phyloP scores from a whole-genome alignment of 2,329 filamentous ascomycete species.

The Fusarium pseudograminearum region DNA sequence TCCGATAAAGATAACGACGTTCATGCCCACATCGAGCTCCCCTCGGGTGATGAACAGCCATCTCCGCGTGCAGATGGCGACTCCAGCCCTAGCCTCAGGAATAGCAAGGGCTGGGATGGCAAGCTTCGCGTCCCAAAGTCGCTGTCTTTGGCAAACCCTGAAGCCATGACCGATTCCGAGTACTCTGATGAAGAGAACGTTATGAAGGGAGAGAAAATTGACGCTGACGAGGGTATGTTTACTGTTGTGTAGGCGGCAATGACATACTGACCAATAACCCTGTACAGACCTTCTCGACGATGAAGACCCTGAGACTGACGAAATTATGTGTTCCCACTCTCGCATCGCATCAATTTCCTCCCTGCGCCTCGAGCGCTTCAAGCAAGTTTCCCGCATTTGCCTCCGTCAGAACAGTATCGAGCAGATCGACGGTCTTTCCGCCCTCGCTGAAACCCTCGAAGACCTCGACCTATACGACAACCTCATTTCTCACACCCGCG shows the following conservation, averaged over 20 bases:
- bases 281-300: slow-evolving; percentile 69
- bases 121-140: slow-evolving; percentile 79
- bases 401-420: slow-evolving; percentile 93
- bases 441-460: slow-evolving; percentile 73
- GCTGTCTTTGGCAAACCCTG: slow-evolving; percentile 76
- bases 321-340: slow-evolving; percentile 91
- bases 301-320: slow-evolving; percentile 72
- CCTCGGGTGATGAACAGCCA: slow-evolving; percentile 59
- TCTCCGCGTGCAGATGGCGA: slow-evolving; percentile 57
- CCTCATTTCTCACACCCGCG: slow-evolving; percentile 86
- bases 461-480: slow-evolving; percentile 99
- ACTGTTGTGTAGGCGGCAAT: neutral
- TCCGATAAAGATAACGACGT: slow-evolving; percentile 54
- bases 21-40: slow-evolving; percentile 63
- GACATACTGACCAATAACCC: slow-evolving; percentile 31
- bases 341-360: slow-evolving; percentile 82
- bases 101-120: slow-evolving; percentile 83
- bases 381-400: slow-evolving; percentile 80
- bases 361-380: slow-evolving; percentile 86
- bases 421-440: slow-evolving; percentile 78
- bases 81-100: slow-evolving; percentile 62
- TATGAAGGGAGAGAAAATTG: slow-evolving; percentile 78
- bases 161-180: slow-evolving; percentile 85
- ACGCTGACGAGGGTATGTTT: slow-evolving; percentile 80
- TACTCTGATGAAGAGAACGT: slow-evolving; percentile 80